Conservation (phyloP, 2,329 filamentous ascomycete genomes). For the Phialocephala sp. region DNA sequence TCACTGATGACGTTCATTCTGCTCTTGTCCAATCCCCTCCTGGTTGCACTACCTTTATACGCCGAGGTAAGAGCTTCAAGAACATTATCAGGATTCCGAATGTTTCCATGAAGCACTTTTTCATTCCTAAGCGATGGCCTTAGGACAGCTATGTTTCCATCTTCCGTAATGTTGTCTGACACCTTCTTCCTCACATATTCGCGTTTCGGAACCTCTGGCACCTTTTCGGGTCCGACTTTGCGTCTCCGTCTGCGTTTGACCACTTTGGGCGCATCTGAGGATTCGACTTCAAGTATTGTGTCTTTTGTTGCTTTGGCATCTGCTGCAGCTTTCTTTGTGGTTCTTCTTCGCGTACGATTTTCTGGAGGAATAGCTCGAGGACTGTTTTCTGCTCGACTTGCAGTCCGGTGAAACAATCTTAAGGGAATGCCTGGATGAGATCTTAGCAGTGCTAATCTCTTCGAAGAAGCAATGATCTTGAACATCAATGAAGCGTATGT, state of each 20-base stretch:
- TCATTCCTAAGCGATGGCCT: background rate
- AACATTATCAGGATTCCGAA: background rate
- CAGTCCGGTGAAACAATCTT: background rate
- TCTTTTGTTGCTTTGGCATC: too few relatives aligned
- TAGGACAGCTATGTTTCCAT: background rate
- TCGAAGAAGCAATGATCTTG: background rate
- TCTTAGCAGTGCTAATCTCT: slow-evolving; percentile 7
- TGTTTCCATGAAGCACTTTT: background rate
- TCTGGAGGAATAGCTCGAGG: background rate
- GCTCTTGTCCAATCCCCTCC: background rate
- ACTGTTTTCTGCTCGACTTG: background rate
- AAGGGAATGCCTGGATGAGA: background rate
- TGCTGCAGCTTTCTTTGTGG: too few relatives aligned
- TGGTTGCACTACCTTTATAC: background rate
- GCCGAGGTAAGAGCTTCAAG: background rate
- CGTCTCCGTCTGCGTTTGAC: background rate
- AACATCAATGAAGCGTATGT: slow-evolving; percentile 1
- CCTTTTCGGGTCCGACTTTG: background rate
- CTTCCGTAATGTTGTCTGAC: background rate
- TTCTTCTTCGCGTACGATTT: too few relatives aligned
- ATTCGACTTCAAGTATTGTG: too few relatives aligned
- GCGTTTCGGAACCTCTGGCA: background rate
- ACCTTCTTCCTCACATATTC: background rate
- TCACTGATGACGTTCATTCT: slow-evolving; percentile 46
- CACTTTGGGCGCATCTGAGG: background rate